Conservation (phyloP, 2,329 filamentous ascomycete species). For the Pseudocercospora crystallina region DNA sequence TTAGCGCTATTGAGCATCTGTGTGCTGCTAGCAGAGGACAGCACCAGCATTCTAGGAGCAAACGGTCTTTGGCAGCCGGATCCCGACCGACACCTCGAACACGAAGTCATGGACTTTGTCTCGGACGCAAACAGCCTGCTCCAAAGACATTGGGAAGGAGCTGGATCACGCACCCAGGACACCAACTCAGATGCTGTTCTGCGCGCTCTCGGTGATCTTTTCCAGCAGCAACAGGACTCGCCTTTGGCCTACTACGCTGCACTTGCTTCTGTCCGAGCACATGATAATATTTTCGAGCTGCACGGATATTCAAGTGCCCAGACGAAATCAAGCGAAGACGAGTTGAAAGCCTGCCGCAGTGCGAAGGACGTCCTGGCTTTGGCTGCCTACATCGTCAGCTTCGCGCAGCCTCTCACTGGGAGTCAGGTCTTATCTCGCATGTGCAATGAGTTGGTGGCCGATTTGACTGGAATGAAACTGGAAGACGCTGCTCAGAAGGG, state of each 20-base stretch:
- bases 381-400: conserved; percentile 49
- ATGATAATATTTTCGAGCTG: conserved; percentile 42
- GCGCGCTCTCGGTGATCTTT: conserved; percentile 7
- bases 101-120: conserved; percentile 55
- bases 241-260: conserved; percentile 43
- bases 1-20: conserved; percentile 55
- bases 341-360: conserved; percentile 33
- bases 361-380: conserved; percentile 47
- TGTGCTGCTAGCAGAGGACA: conserved; percentile 59
- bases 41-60: conserved; percentile 56
- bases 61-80: conserved; percentile 53
- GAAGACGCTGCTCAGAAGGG: conserved; percentile 29
- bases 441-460: conserved; percentile 62
- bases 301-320: conserved; percentile 41
- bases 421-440: conserved; percentile 51
- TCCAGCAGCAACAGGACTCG: conserved; percentile 9
- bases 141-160: conserved; percentile 38
- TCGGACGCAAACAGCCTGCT: conserved; percentile 51
- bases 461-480: conserved; percentile 54
- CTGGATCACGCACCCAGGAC: background rate
- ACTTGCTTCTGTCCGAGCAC: conserved; percentile 39
- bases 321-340: conserved; percentile 38
- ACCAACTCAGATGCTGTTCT: background rate
- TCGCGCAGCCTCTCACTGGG: conserved; percentile 50
- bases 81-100: conserved; percentile 44